Evolutionary conservation across 345 rosid species (phyloP), one percentile per base, ranked within the genome.

Genomic region (Syzygium aromaticum): DNA sequence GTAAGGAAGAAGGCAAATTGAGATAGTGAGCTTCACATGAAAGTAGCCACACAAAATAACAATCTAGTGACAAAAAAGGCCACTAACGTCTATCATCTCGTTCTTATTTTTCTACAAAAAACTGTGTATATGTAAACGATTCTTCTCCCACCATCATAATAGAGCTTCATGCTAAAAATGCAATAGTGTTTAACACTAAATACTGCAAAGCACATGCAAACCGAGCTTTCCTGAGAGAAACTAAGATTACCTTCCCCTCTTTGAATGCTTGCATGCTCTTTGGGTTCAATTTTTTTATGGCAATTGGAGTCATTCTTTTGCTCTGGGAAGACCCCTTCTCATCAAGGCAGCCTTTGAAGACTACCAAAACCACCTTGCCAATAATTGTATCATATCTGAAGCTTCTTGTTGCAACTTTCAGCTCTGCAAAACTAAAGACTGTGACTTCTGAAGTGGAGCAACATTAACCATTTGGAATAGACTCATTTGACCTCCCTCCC

Each of bases 291-390:
- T 63, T 87, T 59, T 64, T 87, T 14, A 87, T 40, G 53, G 88
- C 80, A 1, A 87, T 83, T 25, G 73, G 43, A 9, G 33, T 33
- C n/a, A 52, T 54, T 9, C 73, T 40, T 54, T 54, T 54, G 27
- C 59, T 54, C 59, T 54, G 4, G 0, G 11, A 54, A 54, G 59
- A 54, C 27, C 59, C 59, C 61, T 85, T 63, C 52, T 86, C 87
- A 51, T 86, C 88, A 52, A 87, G 88, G 77, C 33, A 87, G 53
- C 88, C 88, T 52, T 84, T 87, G 63, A 51, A 87, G 53, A 87
- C 23, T 84, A 43, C 88, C 84, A 51, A 87, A 87, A 11, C 84
- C 88, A 13, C 88, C 54, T 84, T 84, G 3, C 84, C 11, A 1
- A 64, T 30, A 73, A 61, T 22, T 19, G 84, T 51, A 84, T 84